Base-by-base conservation (phyloP, 768 basidiomycete genomes). In the Chiua virens region DNA sequence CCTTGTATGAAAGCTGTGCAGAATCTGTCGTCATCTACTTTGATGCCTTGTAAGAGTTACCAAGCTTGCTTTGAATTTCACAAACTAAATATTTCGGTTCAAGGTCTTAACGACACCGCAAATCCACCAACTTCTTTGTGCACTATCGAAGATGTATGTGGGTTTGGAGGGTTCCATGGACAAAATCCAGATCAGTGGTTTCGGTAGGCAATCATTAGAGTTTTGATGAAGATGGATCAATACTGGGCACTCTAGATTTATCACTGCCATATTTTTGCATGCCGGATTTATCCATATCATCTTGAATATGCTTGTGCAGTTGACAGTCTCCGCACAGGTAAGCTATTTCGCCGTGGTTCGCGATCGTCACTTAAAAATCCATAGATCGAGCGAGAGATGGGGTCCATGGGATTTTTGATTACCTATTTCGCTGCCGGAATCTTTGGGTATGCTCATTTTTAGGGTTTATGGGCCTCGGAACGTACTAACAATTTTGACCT, bases 201-300 rank as follows among this genome's bases (percentile, higher is more conserved):
- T 67, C 73, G 82, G 73, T 79, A 65, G 10, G 57, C 4, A 45
- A 27, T 2, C 10, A 9, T 13, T 27, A 5, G n/a, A 71, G 53
- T 77, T 78, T 60, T 77, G 74, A 75, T 79, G 77, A 36, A 61
- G 65, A 75, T 34, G 61, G 65, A 75, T 73, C 79, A 21, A 59
- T 43, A 64, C 39, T 17, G 36, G 7, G 27, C 40, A 7, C 27
- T 45, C 28, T 58, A 89, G 91, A 55, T 95, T 95, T 63, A 86
- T 94, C 58, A 84, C 86, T 2, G 80, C 94, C 9, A 88, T 96
- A 45, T 97, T 98, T 65, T 71, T 98, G 6, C 96, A 98, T 59
- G 97, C 92, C 11, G 96, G 96, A n/a, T 76, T 99, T 50, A 76
- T 99, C n/a, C 96, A 99, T 66, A 76, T 96, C 32, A 57, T 87